phyloP scores from a whole-genome alignment of 805 yeast genomes.

The Yarrowia sp. region DNA sequence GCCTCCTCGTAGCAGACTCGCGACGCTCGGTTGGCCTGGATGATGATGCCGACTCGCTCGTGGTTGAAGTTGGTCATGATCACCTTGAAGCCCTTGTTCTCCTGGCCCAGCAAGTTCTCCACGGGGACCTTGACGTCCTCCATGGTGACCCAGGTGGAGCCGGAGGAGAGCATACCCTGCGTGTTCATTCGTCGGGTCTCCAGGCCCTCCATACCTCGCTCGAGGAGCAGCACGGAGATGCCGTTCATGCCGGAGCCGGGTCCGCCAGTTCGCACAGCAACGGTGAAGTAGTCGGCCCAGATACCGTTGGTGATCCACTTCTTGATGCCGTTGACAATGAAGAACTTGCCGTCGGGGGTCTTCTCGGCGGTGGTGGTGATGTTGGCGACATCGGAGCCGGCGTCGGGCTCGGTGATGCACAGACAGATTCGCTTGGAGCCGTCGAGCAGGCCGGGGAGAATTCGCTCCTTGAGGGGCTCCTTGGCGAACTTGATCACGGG shows the following conservation, averaged over 20 bases:
- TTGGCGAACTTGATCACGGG: slow-evolving; percentile 42
- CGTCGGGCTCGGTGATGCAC: slow-evolving; percentile 47
- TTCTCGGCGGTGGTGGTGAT: slow-evolving; percentile 42
- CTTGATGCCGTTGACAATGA: slow-evolving; percentile 44
- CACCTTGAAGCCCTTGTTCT: slow-evolving; percentile 45
- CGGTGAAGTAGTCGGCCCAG: slow-evolving; percentile 45
- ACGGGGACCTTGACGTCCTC: slow-evolving; percentile 47
- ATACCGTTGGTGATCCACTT: slow-evolving; percentile 49
- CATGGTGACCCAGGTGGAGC: slow-evolving; percentile 44
- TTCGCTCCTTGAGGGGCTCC: slow-evolving; percentile 39
- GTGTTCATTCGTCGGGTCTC: slow-evolving; percentile 42
- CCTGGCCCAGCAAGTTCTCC: slow-evolving; percentile 42
- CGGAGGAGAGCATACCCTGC: slow-evolving; percentile 45
- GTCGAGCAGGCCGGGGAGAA: slow-evolving; percentile 41
- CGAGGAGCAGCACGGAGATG: slow-evolving; percentile 42
- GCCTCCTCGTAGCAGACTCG: slow-evolving; percentile 44
- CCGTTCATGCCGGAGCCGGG: slow-evolving; percentile 42
- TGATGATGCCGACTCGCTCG: slow-evolving; percentile 44
- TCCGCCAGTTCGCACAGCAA: slow-evolving; percentile 47
- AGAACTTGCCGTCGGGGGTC: slow-evolving; percentile 44
- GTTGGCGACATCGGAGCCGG: slow-evolving; percentile 47
- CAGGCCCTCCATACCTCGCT: slow-evolving; percentile 41
- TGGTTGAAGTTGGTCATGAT: slow-evolving; percentile 47
- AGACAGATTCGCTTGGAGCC: slow-evolving; percentile 44
- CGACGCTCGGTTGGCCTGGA: slow-evolving; percentile 43